These are phyloP conservation scores for Solanum chiquidenum DNA, from an alignment of 257 asterid species.

Conservation along the genomic window DNA sequence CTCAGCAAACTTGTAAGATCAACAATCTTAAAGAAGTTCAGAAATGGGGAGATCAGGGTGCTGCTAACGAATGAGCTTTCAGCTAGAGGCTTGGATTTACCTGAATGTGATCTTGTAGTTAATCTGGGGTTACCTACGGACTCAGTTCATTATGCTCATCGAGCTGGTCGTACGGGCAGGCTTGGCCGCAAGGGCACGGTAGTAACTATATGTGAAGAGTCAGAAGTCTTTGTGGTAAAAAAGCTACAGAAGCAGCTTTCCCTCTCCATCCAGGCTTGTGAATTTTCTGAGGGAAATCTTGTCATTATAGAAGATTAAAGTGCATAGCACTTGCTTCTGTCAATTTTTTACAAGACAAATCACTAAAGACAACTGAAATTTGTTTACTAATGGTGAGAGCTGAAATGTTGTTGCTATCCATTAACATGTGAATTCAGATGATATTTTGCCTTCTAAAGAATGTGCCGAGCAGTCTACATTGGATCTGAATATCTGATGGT, in stretches of 20 bases:
- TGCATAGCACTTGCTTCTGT: slow-evolving; percentile 2
- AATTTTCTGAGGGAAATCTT: slow-evolving; percentile 74
- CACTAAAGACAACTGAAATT: neutral
- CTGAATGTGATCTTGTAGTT: slow-evolving; percentile 96
- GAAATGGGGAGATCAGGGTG: slow-evolving; percentile 70
- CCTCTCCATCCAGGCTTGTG: slow-evolving; percentile 50
- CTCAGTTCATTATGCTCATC: slow-evolving; percentile 79
- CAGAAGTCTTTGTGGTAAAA: slow-evolving; percentile 72
- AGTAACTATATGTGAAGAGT: slow-evolving; percentile 77
- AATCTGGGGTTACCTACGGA: slow-evolving; percentile 88
- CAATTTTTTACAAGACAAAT: neutral
- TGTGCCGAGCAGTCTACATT: neutral
- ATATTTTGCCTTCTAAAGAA: neutral
- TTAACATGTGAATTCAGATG: neutral
- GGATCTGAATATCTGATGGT: neutral
- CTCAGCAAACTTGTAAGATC: slow-evolving; percentile 71
- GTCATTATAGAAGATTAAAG: slow-evolving; percentile 38
- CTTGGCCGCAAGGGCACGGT: slow-evolving; percentile 82
- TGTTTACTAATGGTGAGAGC: neutral
- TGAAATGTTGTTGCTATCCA: neutral
- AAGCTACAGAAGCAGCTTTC: slow-evolving; percentile 87
- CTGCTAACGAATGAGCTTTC: slow-evolving; percentile 87
- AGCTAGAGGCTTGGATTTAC: slow-evolving; percentile 90
- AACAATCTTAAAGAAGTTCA: slow-evolving; percentile 65
- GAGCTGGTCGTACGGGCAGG: slow-evolving; percentile 95